phyloP scores from a whole-genome alignment of 2,329 filamentous ascomycete species.

The Alternaria arborescens region DNA sequence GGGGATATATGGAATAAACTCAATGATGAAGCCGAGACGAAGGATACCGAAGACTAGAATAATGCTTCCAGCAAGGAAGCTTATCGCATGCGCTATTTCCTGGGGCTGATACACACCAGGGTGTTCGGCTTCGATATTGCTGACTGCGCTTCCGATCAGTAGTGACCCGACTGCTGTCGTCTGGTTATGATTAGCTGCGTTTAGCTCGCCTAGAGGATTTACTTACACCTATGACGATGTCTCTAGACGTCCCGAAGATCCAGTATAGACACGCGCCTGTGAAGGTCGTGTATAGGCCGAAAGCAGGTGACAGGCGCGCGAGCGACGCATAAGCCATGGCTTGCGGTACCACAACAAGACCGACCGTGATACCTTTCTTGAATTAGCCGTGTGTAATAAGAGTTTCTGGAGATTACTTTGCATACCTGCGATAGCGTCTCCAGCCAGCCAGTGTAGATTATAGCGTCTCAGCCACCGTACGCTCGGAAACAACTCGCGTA shows the following conservation, averaged over 20 bases:
- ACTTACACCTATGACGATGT: slow-evolving; percentile 91
- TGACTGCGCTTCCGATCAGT: slow-evolving; percentile 80
- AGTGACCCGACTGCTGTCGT: slow-evolving; percentile 96
- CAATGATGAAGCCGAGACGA: slow-evolving; percentile 87
- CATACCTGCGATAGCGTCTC: slow-evolving; percentile 44
- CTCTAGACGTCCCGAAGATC: slow-evolving; percentile 97
- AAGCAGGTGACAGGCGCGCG: slow-evolving; percentile 78
- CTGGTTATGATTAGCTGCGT: slow-evolving; percentile 53
- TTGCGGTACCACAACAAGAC: slow-evolving; percentile 85
- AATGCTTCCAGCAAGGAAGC: slow-evolving; percentile 79
- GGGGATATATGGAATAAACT: slow-evolving; percentile 88
- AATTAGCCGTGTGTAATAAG: neutral
- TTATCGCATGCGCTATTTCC: slow-evolving; percentile 78
- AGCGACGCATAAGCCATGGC: slow-evolving; percentile 93
- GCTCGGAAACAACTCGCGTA: slow-evolving; percentile 38
- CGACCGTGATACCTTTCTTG: slow-evolving; percentile 65
- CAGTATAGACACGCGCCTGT: slow-evolving; percentile 94
- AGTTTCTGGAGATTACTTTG: neutral
- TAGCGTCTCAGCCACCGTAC: slow-evolving; percentile 39
- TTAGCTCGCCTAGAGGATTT: neutral
- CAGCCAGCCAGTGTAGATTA: slow-evolving; percentile 43
- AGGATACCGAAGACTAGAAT: slow-evolving; percentile 80
- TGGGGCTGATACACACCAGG: slow-evolving; percentile 67
- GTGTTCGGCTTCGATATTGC: slow-evolving; percentile 65
- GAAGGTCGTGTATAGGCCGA: slow-evolving; percentile 91